Evolutionary conservation across 176 grass and related monocot species (phyloP).

Genomic region (Eremochloa ophiuroides): DNA sequence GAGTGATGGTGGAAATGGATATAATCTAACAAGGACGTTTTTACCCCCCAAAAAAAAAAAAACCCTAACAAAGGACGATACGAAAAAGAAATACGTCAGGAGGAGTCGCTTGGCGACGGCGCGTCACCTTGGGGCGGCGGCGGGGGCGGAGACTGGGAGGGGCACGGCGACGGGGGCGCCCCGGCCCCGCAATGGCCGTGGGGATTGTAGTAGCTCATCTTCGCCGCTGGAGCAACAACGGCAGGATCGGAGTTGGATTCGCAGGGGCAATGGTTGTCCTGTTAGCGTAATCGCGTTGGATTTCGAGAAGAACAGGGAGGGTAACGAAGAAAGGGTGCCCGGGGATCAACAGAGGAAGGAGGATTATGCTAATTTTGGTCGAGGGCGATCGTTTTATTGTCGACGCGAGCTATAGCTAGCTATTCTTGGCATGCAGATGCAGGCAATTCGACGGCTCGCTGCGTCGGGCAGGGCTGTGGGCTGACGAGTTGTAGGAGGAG

Average conservation of each 20-base stretch:
- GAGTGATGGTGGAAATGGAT: background rate
- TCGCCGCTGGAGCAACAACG: background rate
- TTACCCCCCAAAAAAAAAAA: too few species aligned
- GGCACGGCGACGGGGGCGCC: constrained; percentile 14
- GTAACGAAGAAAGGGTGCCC: background rate
- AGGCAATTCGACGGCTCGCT: background rate
- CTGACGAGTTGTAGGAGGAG: background rate
- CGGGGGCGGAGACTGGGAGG: background rate
- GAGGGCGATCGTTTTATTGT: background rate
- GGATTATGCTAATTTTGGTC: background rate
- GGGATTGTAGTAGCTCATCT: constrained; percentile 71
- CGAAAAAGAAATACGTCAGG: background rate
- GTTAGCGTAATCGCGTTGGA: background rate
- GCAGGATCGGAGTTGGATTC: background rate
- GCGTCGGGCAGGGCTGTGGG: background rate
- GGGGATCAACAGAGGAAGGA: background rate
- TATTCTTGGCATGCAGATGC: background rate
- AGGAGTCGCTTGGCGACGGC: background rate
- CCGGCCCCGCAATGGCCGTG: constrained; percentile 43
- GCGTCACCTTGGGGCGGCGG: background rate
- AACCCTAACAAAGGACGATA: too few species aligned
- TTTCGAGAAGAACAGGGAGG: background rate
- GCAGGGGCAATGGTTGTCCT: background rate
- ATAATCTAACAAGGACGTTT: background rate
- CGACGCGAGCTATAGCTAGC: background rate